Evolutionary conservation across 176 grass and related monocot species (phyloP).

Genomic region (Phragmites australis): DNA sequence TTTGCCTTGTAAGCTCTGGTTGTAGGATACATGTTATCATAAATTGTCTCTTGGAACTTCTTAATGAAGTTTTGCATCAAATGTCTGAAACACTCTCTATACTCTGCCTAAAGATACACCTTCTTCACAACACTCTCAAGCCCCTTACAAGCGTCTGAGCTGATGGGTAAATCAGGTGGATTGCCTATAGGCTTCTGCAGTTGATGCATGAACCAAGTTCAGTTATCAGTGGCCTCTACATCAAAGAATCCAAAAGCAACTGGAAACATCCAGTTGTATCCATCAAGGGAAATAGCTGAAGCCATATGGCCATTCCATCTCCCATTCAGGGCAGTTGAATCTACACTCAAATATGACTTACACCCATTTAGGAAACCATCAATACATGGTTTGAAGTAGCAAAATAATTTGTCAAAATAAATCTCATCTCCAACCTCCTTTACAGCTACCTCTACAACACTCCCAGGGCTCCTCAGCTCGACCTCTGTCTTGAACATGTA

Average conservation of each 20-base stretch:
- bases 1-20: background rate
- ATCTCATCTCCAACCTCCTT: background rate
- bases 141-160: background rate
- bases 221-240: background rate
- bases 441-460: background rate
- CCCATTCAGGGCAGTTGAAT: background rate
- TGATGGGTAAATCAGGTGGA: background rate
- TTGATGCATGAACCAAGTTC: background rate
- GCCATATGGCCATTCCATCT: background rate
- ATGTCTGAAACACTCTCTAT: background rate
- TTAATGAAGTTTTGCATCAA: background rate
- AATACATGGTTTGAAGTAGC: background rate
- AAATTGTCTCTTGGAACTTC: background rate
- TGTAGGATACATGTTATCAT: background rate
- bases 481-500: slow-evolving; percentile 1
- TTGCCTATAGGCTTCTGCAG: background rate
- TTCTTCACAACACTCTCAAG: background rate
- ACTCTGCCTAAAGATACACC: background rate
- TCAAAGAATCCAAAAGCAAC: background rate
- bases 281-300: background rate
- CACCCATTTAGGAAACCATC: slow-evolving; percentile 4
- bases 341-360: background rate
- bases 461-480: background rate
- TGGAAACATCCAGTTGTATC: background rate
- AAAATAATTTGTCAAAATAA: background rate